Evolutionary conservation across 78 protist genomes (phyloP).

Genomic region (Dictyostelium purpureum): DNA sequence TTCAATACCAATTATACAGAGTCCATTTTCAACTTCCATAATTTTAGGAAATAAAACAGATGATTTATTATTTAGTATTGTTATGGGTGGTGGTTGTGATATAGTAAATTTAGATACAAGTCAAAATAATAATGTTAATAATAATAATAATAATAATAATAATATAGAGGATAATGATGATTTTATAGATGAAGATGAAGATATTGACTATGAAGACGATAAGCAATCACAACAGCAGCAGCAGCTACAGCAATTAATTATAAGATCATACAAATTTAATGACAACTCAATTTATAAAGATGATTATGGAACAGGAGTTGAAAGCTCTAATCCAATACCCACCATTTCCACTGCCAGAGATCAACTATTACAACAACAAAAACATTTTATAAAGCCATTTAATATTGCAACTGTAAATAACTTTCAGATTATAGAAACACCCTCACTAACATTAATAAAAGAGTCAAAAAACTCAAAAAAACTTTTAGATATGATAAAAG

Average conservation of each 20-base stretch:
- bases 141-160: neutral
- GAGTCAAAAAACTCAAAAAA: neutral
- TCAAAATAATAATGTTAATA: neutral
- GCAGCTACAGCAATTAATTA: no score
- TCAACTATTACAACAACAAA: neutral
- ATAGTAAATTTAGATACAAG: no score
- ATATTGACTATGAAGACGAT: neutral
- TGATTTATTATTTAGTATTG: constrained; percentile 3
- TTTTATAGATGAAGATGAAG: neutral
- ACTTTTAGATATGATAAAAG: neutral
- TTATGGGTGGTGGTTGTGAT: no score
- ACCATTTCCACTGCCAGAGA: neutral
- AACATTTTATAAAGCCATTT: neutral
- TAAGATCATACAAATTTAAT: constrained; percentile 10
- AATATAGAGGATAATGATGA: neutral
- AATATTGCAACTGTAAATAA: neutral
- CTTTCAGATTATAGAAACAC: constrained; percentile 4
- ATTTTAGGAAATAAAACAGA: constrained; percentile 2
- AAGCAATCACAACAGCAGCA: neutral
- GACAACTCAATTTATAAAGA: neutral
- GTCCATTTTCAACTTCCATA: neutral
- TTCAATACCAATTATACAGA: neutral
- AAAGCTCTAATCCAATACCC: neutral
- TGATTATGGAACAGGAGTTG: neutral
- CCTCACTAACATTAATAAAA: neutral